phyloP scores from a whole-genome alignment of 2,329 filamentous ascomycete species.

The Diaporthe ilicicola region DNA sequence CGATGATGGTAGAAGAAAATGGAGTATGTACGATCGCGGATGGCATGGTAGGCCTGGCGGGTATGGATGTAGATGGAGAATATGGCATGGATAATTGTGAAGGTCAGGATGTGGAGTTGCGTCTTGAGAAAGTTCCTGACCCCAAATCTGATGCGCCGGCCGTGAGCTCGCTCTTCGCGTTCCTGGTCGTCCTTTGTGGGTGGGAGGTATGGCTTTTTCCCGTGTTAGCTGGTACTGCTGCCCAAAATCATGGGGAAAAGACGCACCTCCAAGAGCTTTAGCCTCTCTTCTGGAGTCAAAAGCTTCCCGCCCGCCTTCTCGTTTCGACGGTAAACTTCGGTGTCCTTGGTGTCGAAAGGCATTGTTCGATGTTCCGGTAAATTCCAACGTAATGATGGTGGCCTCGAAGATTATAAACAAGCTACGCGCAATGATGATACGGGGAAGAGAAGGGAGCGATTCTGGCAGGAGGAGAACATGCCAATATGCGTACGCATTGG shows the following conservation, averaged over 20 bases:
- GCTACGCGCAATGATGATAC: not conserved
- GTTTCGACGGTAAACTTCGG: slow-evolving; percentile 54
- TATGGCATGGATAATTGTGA: slow-evolving; percentile 76
- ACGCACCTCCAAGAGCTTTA: slow-evolving; percentile 55
- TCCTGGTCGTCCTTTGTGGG: slow-evolving; percentile 42
- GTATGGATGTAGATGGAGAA: slow-evolving; percentile 90
- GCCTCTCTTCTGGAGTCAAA: slow-evolving; percentile 52
- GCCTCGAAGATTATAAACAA: not conserved
- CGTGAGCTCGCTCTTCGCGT: slow-evolving; percentile 35
- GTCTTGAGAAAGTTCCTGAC: slow-evolving; percentile 68
- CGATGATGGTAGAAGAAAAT: slow-evolving; percentile 95
- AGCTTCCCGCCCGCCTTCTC: slow-evolving; percentile 51
- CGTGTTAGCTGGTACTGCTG: slow-evolving; percentile 38
- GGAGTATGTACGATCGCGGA: slow-evolving; percentile 80
- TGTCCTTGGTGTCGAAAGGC: slow-evolving; percentile 48
- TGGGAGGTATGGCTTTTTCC: slow-evolving; percentile 48
- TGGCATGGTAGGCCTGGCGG: slow-evolving; percentile 80
- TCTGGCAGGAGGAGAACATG: slow-evolving; percentile 29
- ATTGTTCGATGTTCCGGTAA: slow-evolving; percentile 39
- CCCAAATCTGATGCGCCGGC: slow-evolving; percentile 49
- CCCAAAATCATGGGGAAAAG: not conserved
- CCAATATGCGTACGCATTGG: slow-evolving; percentile 28
- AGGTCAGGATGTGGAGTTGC: slow-evolving; percentile 73
- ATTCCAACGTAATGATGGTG: not conserved
- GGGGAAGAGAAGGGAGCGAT: not conserved